Evolutionary conservation across 163 green algal genomes (phyloP).

Genomic region (Scenedesmus sp.): DNA sequence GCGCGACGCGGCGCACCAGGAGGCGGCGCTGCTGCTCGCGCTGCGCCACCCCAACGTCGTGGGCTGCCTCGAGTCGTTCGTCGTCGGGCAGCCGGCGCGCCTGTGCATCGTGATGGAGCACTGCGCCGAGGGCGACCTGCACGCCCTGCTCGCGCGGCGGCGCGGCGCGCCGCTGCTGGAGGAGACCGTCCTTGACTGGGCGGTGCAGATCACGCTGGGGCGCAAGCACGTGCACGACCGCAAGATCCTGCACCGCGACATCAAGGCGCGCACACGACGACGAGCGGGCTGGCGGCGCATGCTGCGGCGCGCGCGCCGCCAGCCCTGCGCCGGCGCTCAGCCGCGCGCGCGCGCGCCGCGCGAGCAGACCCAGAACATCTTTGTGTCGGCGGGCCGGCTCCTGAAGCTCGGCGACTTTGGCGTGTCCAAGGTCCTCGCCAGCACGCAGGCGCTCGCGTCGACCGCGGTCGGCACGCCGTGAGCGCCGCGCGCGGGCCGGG

Average conservation of each 20-base stretch:
- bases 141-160: constrained; percentile 69
- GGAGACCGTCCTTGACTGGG: constrained; percentile 79
- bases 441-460: constrained; percentile 57
- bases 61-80: constrained; percentile 75
- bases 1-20: constrained; percentile 65
- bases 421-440: constrained; percentile 68
- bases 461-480: constrained; percentile 71
- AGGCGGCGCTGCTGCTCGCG: constrained; percentile 78
- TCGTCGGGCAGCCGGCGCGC: constrained; percentile 51
- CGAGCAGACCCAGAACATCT: constrained; percentile 82
- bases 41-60: constrained; percentile 87
- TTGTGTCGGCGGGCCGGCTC: constrained; percentile 61
- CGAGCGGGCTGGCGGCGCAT: too few relatives aligned
- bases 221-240: constrained; percentile 85
- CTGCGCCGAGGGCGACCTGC: constrained; percentile 79
- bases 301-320: too few relatives aligned
- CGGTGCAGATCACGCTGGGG: constrained; percentile 82
- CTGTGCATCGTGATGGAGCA: constrained; percentile 87
- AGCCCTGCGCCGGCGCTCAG: too few relatives aligned
- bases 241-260: too few relatives aligned
- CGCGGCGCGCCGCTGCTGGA: constrained; percentile 63
- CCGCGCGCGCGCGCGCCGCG: too few relatives aligned
- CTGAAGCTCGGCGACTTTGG: constrained; percentile 85
- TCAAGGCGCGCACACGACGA: too few relatives aligned
- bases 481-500: too few relatives aligned